Conservation (phyloP, 2,329 filamentous ascomycete genomes). For the Fusarium clavum region DNA sequence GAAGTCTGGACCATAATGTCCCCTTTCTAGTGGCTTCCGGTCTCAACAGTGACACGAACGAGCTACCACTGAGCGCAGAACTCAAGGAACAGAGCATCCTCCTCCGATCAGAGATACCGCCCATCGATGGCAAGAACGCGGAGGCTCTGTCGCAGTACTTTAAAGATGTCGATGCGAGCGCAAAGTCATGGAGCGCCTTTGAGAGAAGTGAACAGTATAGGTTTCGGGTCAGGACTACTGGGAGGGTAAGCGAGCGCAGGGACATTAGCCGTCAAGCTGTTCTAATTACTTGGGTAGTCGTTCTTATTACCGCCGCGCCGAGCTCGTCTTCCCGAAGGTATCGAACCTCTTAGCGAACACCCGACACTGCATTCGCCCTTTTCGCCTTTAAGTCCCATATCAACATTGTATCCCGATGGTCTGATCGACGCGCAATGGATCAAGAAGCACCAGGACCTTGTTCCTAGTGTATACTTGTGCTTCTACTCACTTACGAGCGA, state of each 20-base stretch:
- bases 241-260: slow-evolving; percentile 73
- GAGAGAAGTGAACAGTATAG: slow-evolving; percentile 63
- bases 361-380: slow-evolving; percentile 87
- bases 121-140: slow-evolving; percentile 73
- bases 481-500: slow-evolving; percentile 84
- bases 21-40: slow-evolving; percentile 87
- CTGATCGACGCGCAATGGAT: slow-evolving; percentile 86
- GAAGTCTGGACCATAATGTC: slow-evolving; percentile 87
- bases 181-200: slow-evolving; percentile 74
- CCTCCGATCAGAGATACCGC: slow-evolving; percentile 77
- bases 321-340: slow-evolving; percentile 64
- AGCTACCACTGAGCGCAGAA: slow-evolving; percentile 59
- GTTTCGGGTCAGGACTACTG: slow-evolving; percentile 79
- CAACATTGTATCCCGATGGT: slow-evolving; percentile 88
- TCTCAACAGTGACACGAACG: slow-evolving; percentile 61
- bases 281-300: slow-evolving; percentile 56
- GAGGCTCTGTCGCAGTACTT: slow-evolving; percentile 75
- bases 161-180: slow-evolving; percentile 70
- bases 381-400: slow-evolving; percentile 87
- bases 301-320: slow-evolving; percentile 68
- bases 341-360: slow-evolving; percentile 60
- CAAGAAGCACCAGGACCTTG: slow-evolving; percentile 85
- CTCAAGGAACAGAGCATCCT: slow-evolving; percentile 69
- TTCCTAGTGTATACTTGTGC: slow-evolving; percentile 83
- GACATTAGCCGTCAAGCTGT: slow-evolving; percentile 32